A percentile compares a stretch with the other conserved stretches of the same genome.
Evolutionary conservation across 1,139 yeast genomes (phyloP).

Genomic region (Geotrichum restrictum): DNA sequence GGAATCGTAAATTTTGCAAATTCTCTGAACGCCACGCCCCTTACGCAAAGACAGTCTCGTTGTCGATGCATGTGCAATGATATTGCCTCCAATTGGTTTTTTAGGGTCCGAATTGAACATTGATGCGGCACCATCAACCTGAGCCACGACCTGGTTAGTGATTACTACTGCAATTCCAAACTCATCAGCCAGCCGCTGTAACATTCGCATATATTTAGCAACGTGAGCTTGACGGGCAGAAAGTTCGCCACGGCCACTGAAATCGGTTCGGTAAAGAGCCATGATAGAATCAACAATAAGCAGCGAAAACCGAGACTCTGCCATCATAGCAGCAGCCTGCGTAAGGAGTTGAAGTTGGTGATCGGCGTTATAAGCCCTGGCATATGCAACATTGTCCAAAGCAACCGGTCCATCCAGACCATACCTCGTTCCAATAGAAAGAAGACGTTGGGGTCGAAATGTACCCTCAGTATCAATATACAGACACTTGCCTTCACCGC

Average conservation of each 20-base stretch:
- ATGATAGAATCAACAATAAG: slow-evolving; percentile 92
- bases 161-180: slow-evolving; percentile 98
- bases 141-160: slow-evolving; percentile 97
- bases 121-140: slow-evolving; percentile 84
- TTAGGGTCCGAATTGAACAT: slow-evolving; percentile 96
- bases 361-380: slow-evolving; percentile 95
- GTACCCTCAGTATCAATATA: slow-evolving; percentile 98
- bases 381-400: slow-evolving; percentile 93
- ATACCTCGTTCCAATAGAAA: slow-evolving; percentile 85
- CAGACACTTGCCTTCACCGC: slow-evolving; percentile 97
- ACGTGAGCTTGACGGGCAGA: slow-evolving; percentile 94
- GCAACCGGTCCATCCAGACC: slow-evolving; percentile 95
- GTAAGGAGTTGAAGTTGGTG: slow-evolving; percentile 84
- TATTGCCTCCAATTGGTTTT: slow-evolving; percentile 98
- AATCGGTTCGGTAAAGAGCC: slow-evolving; percentile 95
- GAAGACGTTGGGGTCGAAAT: slow-evolving; percentile 84
- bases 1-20: slow-evolving; percentile 89
- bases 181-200: slow-evolving; percentile 93
- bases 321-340: slow-evolving; percentile 95
- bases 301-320: slow-evolving; percentile 72
- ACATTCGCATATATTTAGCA: slow-evolving; percentile 85
- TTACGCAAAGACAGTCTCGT: slow-evolving; percentile 85
- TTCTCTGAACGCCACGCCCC: slow-evolving; percentile 88
- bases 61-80: slow-evolving; percentile 94
- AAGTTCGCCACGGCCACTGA: slow-evolving; percentile 91